phyloP scores from a whole-genome alignment of 2,329 filamentous ascomycete genomes.

The Hypoxylon rubiginosum region DNA sequence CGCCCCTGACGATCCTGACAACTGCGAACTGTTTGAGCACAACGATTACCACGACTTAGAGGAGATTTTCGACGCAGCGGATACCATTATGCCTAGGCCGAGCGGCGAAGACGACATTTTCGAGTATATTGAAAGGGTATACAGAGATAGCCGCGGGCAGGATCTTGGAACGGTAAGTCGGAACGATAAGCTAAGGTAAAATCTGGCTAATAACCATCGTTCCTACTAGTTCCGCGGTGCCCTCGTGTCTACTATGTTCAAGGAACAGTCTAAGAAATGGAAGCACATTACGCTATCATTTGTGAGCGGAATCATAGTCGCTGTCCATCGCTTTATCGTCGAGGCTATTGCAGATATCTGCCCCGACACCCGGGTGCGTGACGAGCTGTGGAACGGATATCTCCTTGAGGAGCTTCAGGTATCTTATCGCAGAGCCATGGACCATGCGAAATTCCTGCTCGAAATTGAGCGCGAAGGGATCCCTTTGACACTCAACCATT shows the following conservation, averaged over 20 bases:
- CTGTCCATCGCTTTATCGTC: slow-evolving; percentile 62
- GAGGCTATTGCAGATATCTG: slow-evolving; percentile 57
- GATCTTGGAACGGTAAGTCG: slow-evolving; percentile 58
- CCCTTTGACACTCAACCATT: slow-evolving; percentile 64
- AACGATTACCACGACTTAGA: slow-evolving; percentile 42
- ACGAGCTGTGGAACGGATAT: slow-evolving; percentile 54
- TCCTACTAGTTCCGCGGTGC: slow-evolving; percentile 37
- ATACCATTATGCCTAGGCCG: slow-evolving; percentile 38
- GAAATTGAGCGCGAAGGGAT: slow-evolving; percentile 61
- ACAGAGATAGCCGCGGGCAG: slow-evolving; percentile 57
- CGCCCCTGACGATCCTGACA: not conserved
- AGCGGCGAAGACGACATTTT: slow-evolving; percentile 54
- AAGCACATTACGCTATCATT: slow-evolving; percentile 58
- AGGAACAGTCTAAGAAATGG: slow-evolving; percentile 65
- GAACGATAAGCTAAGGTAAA: not conserved
- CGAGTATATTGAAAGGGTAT: slow-evolving; percentile 58
- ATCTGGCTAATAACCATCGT: not conserved
- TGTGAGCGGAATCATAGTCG: slow-evolving; percentile 58
- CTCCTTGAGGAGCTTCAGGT: slow-evolving; percentile 59
- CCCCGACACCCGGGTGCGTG: slow-evolving; percentile 56
- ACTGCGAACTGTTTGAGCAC: not conserved
- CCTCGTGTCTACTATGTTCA: slow-evolving; percentile 59
- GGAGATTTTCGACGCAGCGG: slow-evolving; percentile 47
- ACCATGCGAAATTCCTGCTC: slow-evolving; percentile 62
- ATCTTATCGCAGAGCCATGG: slow-evolving; percentile 59